Evolutionary conservation across 495 filamentous ascomycete species (phyloP), one percentile per base, ranked within the genome.

Genomic region (Penicillium subrubescens): DNA sequence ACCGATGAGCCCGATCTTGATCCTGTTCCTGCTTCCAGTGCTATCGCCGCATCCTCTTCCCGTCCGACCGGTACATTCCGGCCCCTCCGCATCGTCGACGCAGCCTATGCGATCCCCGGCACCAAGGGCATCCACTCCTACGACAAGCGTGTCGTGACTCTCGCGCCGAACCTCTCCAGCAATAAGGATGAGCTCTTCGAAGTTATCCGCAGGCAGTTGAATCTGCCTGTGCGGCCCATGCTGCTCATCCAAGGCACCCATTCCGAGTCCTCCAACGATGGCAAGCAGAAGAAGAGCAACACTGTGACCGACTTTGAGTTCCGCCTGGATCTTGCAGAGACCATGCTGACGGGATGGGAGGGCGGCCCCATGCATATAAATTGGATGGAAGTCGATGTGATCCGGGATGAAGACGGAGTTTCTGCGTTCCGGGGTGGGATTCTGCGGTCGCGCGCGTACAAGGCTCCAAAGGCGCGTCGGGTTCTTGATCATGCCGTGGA

Each of bases 291-390:
- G 33, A 68, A 66, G n/a, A 71, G 46, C 35, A 68, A 71, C 54
- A 68, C 56, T 2, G 73, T 81, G 11, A 67, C 68, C 2, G 80
- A 82, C 63, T 82, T 82, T 43, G 43, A 74, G 8, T 82, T 82
- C 62, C 68, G 61, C 21, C 62, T 82, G 19, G 75, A 82, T 43
- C 67, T 81, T 5, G 69, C 72, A 0, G 64, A 71, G 34, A 79
- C 77, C 8, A 55, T 81, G 59, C 35, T 77, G 46, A 74, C 62
- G 10, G 70, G 76, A 8, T 74, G 71, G 71, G 74, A 75, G 61
- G 53, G 29, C 31, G 46, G 5, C 14, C 54, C 15, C 17, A 17
- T 54, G 48, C 31, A 23, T 53, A 23, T 60, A 7, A 61, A 66
- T n/a, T 73, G 72, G 67, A 63, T 69, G 55, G 65, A 62, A 19